Percentiles rank a stretch among this genome's conserved stretches.
Evolutionary conservation across 331 rosid species (phyloP).

Genomic region (Saraca asoca): DNA sequence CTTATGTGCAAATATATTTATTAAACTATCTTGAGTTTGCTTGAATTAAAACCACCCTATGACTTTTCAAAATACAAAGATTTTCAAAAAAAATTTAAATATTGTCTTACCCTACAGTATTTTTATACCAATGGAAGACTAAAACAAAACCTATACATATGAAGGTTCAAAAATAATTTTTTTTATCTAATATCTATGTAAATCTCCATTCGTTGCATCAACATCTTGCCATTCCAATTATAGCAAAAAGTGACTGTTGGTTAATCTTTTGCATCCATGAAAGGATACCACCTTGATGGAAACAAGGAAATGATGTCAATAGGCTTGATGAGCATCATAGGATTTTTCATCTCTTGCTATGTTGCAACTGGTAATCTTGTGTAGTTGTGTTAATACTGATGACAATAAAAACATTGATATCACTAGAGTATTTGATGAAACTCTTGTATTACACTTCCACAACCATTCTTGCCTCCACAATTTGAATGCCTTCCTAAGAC

Average conservation of each 20-base stretch:
- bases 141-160: too few species aligned
- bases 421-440: constrained; percentile 31
- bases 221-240: too few species aligned
- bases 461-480: constrained; percentile 69
- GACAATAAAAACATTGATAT: constrained; percentile 36
- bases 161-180: too few species aligned
- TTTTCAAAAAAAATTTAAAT: too few species aligned
- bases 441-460: constrained; percentile 41
- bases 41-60: too few species aligned
- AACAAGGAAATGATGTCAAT: constrained; percentile 88
- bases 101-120: too few species aligned
- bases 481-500: constrained; percentile 68
- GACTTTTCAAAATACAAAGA: too few species aligned
- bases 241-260: constrained; percentile 94
- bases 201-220: not conserved
- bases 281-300: constrained; percentile 79
- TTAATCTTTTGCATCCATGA: constrained; percentile 72
- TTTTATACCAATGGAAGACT: too few species aligned
- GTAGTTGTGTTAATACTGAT: constrained; percentile 46
- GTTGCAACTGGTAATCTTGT: constrained; percentile 84
- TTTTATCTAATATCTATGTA: too few species aligned
- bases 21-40: too few species aligned
- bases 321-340: constrained; percentile 75
- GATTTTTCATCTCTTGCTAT: constrained; percentile 85
- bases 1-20: too few species aligned